These are phyloP conservation scores for Exophiala calicioides DNA, from an alignment of 2,329 filamentous ascomycete species.

Conservation along the genomic window DNA sequence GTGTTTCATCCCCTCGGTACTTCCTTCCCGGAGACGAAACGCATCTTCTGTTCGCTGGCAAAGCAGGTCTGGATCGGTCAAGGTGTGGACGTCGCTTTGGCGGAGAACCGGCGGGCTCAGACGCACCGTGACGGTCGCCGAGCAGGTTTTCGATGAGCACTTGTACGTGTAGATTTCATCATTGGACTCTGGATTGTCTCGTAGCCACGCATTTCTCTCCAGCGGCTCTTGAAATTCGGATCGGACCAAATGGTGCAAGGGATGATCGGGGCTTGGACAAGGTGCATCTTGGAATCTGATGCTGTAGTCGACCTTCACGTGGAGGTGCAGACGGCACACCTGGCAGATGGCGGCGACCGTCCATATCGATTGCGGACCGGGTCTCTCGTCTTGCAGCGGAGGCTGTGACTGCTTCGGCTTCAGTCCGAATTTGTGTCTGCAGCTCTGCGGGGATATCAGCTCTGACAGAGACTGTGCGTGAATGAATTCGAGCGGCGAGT, in stretches of 20 bases:
- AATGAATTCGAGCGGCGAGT: conserved; percentile 56
- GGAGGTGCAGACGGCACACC: conserved; percentile 63
- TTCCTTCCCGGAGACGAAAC: conserved; percentile 33
- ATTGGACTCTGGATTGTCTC: conserved; percentile 34
- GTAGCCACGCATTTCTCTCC: conserved; percentile 29
- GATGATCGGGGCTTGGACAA: conserved; percentile 52
- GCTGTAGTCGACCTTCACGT: conserved; percentile 57
- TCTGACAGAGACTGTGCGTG: conserved; percentile 35
- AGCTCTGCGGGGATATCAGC: conserved; percentile 42
- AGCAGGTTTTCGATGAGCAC: conserved; percentile 62
- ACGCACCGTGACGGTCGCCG: conserved; percentile 54
- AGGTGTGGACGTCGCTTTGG: conserved; percentile 48
- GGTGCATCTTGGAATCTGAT: conserved; percentile 40
- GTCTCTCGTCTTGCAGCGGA: conserved; percentile 43
- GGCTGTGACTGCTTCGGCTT: conserved; percentile 58
- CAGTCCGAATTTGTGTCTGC: conserved; percentile 60
- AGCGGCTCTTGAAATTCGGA: conserved; percentile 30
- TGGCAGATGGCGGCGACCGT: conserved; percentile 63
- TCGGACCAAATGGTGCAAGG: conserved; percentile 64
- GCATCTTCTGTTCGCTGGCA: conserved; percentile 57
- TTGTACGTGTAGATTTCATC: conserved; percentile 54
- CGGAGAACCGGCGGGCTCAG: conserved; percentile 56
- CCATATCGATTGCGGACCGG: conserved; percentile 50
- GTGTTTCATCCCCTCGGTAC: conserved; percentile 49
- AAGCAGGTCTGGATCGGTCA: conserved; percentile 57